Evolutionary conservation across 371 early-diverging fungal genomes (phyloP).

Genomic region (Thermomucor indicae-seudaticae): DNA sequence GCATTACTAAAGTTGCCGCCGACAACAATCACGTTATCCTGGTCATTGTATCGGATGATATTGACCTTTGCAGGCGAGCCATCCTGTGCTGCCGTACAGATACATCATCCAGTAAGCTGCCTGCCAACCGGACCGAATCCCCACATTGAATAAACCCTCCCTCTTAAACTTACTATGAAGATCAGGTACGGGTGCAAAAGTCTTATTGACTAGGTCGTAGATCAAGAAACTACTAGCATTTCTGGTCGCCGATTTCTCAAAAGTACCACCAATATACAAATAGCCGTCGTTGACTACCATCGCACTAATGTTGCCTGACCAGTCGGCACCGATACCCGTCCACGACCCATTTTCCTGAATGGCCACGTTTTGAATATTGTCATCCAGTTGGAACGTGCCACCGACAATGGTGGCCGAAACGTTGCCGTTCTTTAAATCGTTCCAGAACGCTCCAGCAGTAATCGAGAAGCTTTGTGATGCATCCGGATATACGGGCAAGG

Average conservation of each 20-base stretch:
- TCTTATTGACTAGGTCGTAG: slow-evolving; percentile 32
- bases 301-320: slow-evolving; percentile 27
- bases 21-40: slow-evolving; percentile 27
- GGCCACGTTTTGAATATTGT: slow-evolving; percentile 36
- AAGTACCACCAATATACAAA: slow-evolving; percentile 52
- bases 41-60: slow-evolving; percentile 29
- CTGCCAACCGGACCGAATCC: not conserved
- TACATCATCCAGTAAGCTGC: not conserved
- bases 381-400: slow-evolving; percentile 28
- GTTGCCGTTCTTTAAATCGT: slow-evolving; percentile 14
- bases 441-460: slow-evolving; percentile 31
- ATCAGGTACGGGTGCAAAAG: slow-evolving; percentile 16
- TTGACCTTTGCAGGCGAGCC: slow-evolving; percentile 34
- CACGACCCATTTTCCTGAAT: slow-evolving; percentile 33
- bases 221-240: slow-evolving; percentile 21
- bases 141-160: no score
- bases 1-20: slow-evolving; percentile 56
- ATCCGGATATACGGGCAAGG: slow-evolving; percentile 33
- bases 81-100: slow-evolving; percentile 12
- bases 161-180: slow-evolving; percentile 22
- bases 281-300: slow-evolving; percentile 32
- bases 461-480: slow-evolving; percentile 8
- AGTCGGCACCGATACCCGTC: slow-evolving; percentile 37
- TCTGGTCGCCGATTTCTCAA: slow-evolving; percentile 7
- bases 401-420: slow-evolving; percentile 30